Percentiles rank a stretch among this genome's conserved stretches.
Evolutionary conservation across 768 basidiomycete genomes (phyloP).

Genomic region (Serendipita indica): DNA sequence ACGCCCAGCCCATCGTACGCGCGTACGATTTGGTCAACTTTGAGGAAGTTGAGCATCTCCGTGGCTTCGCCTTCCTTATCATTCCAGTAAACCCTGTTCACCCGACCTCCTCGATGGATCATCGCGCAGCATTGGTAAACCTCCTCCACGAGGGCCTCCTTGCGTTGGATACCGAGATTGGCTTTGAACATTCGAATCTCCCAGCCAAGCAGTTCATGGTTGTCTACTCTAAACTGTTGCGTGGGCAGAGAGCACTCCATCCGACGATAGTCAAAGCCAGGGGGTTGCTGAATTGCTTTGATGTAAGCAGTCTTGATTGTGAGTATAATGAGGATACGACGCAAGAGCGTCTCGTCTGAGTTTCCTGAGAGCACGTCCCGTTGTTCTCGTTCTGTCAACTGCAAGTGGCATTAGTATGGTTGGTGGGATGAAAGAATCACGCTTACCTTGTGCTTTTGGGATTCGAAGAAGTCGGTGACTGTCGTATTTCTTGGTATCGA

Average conservation of each 20-base stretch:
- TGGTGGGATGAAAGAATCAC: background rate
- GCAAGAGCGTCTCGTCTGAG: slow-evolving; percentile 48
- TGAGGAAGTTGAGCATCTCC: slow-evolving; percentile 6
- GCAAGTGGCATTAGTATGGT: background rate
- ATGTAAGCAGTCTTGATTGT: slow-evolving; percentile 72
- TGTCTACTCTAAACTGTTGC: slow-evolving; percentile 48
- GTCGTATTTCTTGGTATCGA: slow-evolving; percentile 43
- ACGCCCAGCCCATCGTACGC: slow-evolving; percentile 1
- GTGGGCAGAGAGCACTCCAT: slow-evolving; percentile 67
- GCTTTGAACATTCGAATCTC: slow-evolving; percentile 73
- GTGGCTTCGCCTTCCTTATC: slow-evolving; percentile 5
- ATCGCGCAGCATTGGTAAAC: slow-evolving; percentile 15
- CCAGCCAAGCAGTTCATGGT: slow-evolving; percentile 59
- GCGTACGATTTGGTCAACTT: slow-evolving; percentile 1
- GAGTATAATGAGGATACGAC: slow-evolving; percentile 61
- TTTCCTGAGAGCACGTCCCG: slow-evolving; percentile 34
- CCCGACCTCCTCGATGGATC: slow-evolving; percentile 13
- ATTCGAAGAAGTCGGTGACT: slow-evolving; percentile 53
- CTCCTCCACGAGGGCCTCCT: slow-evolving; percentile 10
- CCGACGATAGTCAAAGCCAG: slow-evolving; percentile 67
- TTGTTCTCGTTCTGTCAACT: slow-evolving; percentile 33
- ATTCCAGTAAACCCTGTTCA: slow-evolving; percentile 1
- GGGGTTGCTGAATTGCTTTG: slow-evolving; percentile 66
- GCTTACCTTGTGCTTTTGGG: slow-evolving; percentile 58
- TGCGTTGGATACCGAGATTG: slow-evolving; percentile 50